Percentiles rank a stretch among this genome's conserved stretches.
Evolutionary conservation across 1,284 basidiomycete species (phyloP).

Genomic region (Volvariella volvacea): DNA sequence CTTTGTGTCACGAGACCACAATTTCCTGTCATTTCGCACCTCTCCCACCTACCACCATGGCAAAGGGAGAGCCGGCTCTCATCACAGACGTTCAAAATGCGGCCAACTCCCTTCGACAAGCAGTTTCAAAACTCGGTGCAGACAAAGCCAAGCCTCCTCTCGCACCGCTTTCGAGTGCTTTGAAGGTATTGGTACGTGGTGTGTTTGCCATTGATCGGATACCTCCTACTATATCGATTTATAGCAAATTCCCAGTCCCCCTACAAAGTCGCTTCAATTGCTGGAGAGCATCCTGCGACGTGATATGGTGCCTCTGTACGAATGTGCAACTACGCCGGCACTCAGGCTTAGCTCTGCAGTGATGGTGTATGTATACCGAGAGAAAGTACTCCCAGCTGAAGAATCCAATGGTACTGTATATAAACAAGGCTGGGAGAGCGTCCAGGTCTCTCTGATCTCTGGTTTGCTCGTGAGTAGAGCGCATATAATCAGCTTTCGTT

Average conservation of each 20-base stretch:
- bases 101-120: neutral
- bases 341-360: constrained; percentile 26
- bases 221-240: no score
- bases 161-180: neutral
- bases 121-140: neutral
- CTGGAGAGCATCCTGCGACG: constrained; percentile 17
- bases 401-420: constrained; percentile 10
- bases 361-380: constrained; percentile 22
- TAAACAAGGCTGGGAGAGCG: constrained; percentile 27
- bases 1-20: no score
- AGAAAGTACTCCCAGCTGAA: constrained; percentile 18
- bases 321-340: constrained; percentile 20
- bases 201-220: no score
- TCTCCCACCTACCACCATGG: no score
- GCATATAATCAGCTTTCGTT: neutral
- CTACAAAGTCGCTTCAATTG: no score
- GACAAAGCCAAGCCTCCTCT: neutral
- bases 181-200: neutral
- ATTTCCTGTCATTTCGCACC: no score
- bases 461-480: constrained; percentile 31
- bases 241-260: no score
- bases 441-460: constrained; percentile 30
- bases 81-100: neutral
- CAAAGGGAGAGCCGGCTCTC: no score
- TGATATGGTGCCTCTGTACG: constrained; percentile 30